A percentile compares a stretch with the other conserved stretches of the same genome.
Conservation (phyloP, 495 filamentous ascomycete species). For the Trichoderma orchidacearum region DNA sequence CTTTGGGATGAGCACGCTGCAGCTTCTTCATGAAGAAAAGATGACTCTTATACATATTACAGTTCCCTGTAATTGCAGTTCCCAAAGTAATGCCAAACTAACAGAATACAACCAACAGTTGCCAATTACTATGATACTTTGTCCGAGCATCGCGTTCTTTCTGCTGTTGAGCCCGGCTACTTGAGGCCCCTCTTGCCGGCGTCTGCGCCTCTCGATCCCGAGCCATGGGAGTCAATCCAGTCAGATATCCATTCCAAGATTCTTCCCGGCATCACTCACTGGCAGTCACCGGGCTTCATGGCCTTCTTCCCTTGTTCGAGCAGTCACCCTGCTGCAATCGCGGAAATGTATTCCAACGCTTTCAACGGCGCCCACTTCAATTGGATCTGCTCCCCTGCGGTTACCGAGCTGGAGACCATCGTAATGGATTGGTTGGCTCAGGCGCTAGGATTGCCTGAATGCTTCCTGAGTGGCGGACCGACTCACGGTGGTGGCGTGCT, state of each 20-base stretch:
- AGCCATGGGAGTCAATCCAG: constrained; percentile 71
- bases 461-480: constrained; percentile 61
- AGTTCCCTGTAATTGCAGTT: too few relatives aligned
- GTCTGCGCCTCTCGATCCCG: constrained; percentile 57
- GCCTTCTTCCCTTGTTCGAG: constrained; percentile 84
- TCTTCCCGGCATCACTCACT: constrained; percentile 89
- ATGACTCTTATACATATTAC: too few relatives aligned
- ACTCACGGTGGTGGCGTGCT: constrained; percentile 80
- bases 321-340: constrained; percentile 77
- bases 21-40: too few relatives aligned
- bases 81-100: constrained; percentile 7
- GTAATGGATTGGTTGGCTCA: constrained; percentile 80
- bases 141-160: constrained; percentile 55
- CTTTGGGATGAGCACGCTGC: too few relatives aligned
- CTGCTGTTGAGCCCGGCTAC: constrained; percentile 76
- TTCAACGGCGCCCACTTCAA: constrained; percentile 91
- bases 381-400: constrained; percentile 88
- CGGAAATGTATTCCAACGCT: constrained; percentile 82
- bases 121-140: constrained; percentile 72
- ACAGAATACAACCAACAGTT: constrained; percentile 35
- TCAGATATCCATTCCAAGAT: constrained; percentile 78
- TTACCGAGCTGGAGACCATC: constrained; percentile 93
- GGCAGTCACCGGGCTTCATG: constrained; percentile 91
- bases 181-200: constrained; percentile 64
- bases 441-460: constrained; percentile 52